These are phyloP conservation scores for Ascochyta lentis DNA, from an alignment of 2,329 filamentous ascomycete genomes.

Conservation along the genomic window DNA sequence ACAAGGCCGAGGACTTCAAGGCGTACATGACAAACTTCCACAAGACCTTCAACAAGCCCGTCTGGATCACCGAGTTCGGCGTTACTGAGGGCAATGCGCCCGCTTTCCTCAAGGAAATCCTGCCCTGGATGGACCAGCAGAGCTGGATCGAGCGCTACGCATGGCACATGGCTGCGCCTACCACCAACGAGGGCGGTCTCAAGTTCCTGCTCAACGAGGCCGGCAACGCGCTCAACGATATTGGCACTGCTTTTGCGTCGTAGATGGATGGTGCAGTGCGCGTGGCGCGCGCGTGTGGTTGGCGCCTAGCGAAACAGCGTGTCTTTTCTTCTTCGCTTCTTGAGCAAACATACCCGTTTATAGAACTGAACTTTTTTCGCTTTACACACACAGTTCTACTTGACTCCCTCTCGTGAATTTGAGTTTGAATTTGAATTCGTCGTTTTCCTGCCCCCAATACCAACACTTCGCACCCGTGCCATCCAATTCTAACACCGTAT, in stretches of 20 bases:
- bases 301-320: constrained; percentile 2
- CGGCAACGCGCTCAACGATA: constrained; percentile 28
- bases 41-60: constrained; percentile 34
- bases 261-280: neutral
- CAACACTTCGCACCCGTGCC: too few species aligned
- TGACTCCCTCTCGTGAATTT: too few species aligned
- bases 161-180: constrained; percentile 37
- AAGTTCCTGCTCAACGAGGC: constrained; percentile 28
- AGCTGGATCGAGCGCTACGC: constrained; percentile 45
- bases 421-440: too few species aligned
- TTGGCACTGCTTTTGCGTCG: constrained; percentile 21
- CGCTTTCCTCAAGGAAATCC: constrained; percentile 40
- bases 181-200: constrained; percentile 20
- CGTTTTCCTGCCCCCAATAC: too few species aligned
- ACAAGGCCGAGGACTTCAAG: constrained; percentile 43
- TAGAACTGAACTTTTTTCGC: neutral
- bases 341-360: constrained; percentile 19
- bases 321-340: neutral
- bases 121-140: constrained; percentile 45
- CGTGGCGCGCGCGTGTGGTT: neutral
- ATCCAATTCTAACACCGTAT: too few species aligned
- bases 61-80: constrained; percentile 50
- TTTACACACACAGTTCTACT: too few species aligned
- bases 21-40: constrained; percentile 47
- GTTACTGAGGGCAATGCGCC: constrained; percentile 32